Evolutionary conservation across 2,329 filamentous ascomycete genomes (phyloP), one percentile per base, ranked within the genome.

Genomic region (Fusarium sp.): DNA sequence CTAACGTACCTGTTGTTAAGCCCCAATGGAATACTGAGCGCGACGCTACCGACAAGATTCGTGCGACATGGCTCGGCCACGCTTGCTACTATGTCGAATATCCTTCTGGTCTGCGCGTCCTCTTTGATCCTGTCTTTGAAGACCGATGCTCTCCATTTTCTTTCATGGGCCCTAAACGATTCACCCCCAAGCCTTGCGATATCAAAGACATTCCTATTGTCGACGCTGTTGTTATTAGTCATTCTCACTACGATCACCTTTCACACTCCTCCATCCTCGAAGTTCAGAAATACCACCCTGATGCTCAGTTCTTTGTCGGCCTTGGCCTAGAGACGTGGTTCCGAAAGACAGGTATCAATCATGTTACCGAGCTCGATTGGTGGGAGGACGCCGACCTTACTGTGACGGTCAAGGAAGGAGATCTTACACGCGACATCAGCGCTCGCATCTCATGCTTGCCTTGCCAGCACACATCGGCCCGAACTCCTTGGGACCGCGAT

Each of bases 31-130:
- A 93, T 11, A 80, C 88, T 2, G 82, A 82, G 15, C 88, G 92
- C 56, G 80, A 84, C 6, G 87, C 86, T 14, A 81, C 80, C 14
- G 73, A 79, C 19, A 84, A 87, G 40, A 85, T 98, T 24, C 89
- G 94, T 55, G 93, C 94, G 34, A 98, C 95, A 40, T 98, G 95
- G 95, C 89, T 98, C 4, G 95, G 95, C 36, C 95, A 98, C 79
- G 94, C 95, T 5, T 97, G 94, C 82, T 97, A 94, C 82, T 94
- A 93, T 75, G 89, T 97, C 72, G 95, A 98, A 79, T 98, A 94
- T 74, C 94, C 94, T 3, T 87, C 88, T 15, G 95, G 95, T 1
- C 84, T 98, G 54, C 90, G 95, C 56, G 93, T 97, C 5, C 87
- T 98, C 5, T 98, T 97, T 78, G 95, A 98, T 76, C 95, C 95